These are phyloP conservation scores for Jatropha multifida DNA, from an alignment of 441 rosid species.

Conservation along the genomic window DNA sequence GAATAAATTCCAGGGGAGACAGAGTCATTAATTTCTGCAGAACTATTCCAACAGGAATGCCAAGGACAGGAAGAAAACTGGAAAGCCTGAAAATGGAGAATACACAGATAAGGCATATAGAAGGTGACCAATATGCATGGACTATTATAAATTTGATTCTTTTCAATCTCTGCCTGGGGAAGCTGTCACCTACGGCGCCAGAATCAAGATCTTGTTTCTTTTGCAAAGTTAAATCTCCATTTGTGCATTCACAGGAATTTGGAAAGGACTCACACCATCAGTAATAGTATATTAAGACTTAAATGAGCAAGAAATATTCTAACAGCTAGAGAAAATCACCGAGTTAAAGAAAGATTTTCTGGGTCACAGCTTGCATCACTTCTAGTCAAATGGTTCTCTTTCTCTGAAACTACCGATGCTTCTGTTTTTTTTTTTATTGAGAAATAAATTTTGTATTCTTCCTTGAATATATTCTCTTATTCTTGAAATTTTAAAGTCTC, in stretches of 20 bases:
- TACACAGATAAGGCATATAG: neutral
- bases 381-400: slow-evolving; percentile 11
- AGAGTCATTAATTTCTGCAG: neutral
- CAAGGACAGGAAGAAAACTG: neutral
- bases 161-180: neutral
- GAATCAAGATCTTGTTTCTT: slow-evolving; percentile 2
- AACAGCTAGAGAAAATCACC: neutral
- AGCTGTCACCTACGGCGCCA: neutral
- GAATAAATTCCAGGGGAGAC: slow-evolving; percentile 12
- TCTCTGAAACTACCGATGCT: neutral
- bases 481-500: neutral
- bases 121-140: neutral
- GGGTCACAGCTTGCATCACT: neutral
- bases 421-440: neutral
- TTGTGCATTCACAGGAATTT: neutral
- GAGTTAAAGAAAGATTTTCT: neutral
- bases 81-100: neutral
- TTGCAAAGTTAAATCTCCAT: neutral
- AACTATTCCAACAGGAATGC: neutral
- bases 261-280: neutral
- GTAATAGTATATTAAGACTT: neutral
- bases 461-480: slow-evolving; percentile 30
- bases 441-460: slow-evolving; percentile 1
- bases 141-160: neutral
- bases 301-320: slow-evolving; percentile 2